Conservation (phyloP, 1,284 basidiomycete species). For the Cronartium quercuum region DNA sequence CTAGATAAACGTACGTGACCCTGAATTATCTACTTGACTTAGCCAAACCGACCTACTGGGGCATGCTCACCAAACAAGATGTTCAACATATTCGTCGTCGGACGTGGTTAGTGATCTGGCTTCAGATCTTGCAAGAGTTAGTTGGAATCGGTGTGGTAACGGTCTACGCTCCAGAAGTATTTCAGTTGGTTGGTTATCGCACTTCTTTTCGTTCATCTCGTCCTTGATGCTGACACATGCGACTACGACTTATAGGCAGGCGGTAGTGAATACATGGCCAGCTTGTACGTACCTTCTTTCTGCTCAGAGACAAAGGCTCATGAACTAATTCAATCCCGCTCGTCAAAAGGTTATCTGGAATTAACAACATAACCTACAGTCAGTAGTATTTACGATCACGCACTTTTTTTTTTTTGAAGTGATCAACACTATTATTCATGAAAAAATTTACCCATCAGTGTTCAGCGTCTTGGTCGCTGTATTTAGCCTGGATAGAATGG, state of each 20-base stretch:
- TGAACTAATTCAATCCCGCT: not conserved
- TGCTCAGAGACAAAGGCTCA: not conserved
- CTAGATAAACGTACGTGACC: not conserved
- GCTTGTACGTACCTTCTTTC: slow-evolving; percentile 40
- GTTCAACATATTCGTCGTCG: slow-evolving; percentile 42
- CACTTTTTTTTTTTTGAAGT: no score
- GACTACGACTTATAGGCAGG: slow-evolving; percentile 42
- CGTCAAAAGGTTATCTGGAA: slow-evolving; percentile 41
- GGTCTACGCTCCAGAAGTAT: slow-evolving; percentile 40
- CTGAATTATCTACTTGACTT: not conserved
- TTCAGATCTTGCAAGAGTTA: slow-evolving; percentile 48
- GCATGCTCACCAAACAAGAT: slow-evolving; percentile 43
- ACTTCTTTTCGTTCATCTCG: not conserved
- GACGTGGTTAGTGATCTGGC: slow-evolving; percentile 42
- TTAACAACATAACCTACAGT: slow-evolving; percentile 47
- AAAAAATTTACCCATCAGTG: slow-evolving; percentile 23
- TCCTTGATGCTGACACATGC: not conserved
- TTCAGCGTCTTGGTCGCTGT: slow-evolving; percentile 43
- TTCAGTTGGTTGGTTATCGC: slow-evolving; percentile 43
- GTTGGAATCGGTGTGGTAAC: slow-evolving; percentile 47
- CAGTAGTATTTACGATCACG: slow-evolving; percentile 35
- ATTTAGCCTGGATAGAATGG: slow-evolving; percentile 48
- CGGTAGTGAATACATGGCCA: slow-evolving; percentile 45
- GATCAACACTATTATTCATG: no score
- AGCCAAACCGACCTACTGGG: slow-evolving; percentile 40